Evolutionary conservation across 768 basidiomycete species (phyloP), one percentile per base, ranked within the genome.

Genomic region (Megacollybia marginata): DNA sequence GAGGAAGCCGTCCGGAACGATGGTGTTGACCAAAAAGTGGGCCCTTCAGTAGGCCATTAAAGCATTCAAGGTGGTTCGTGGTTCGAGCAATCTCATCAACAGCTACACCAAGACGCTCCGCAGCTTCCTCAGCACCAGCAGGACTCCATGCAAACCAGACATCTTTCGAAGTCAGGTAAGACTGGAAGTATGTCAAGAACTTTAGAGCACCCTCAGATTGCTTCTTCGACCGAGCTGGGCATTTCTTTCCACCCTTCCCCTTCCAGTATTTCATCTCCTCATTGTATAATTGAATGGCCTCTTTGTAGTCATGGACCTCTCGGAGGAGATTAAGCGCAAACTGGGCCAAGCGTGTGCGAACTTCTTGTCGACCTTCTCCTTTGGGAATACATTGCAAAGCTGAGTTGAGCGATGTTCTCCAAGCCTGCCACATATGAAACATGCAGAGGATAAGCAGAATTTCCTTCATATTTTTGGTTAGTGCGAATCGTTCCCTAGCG

Each of bases 11-110:
- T 40, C 38, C 38, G 5, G 15, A 13, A 40, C 18, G 8, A 5
- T 15, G 18, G 18, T 40, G 18, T 40, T 13, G 15, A 13, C 13
- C 18, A 40, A 40, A 40, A 18, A 15, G 18, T 40, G 13, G 13
- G 38, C 38, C 38, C 38, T 40, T 40, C 18, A 40, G 13, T 13
- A 13, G 38, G 18, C 18, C 62, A 46, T 70, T 69, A 51, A 65
- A 66, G 0, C 61, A 64, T 53, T 70, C 69, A 2, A 70, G 60
- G 42, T 59, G 62, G 51, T 70, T 70, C 15, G 59, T 69, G 1
- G 68, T 70, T 9, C 60, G 59, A 10, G 61, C 47, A 18, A 70
- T 49, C 5, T 42, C 32, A 7, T 52, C 40, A 9, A 65, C 19
- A 1, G 62, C 53, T 10, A 61, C 46, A 15, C 50, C 49, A n/a